Conservation (phyloP, 2,329 filamentous ascomycete species). For the Chalaropsis ovoidea region DNA sequence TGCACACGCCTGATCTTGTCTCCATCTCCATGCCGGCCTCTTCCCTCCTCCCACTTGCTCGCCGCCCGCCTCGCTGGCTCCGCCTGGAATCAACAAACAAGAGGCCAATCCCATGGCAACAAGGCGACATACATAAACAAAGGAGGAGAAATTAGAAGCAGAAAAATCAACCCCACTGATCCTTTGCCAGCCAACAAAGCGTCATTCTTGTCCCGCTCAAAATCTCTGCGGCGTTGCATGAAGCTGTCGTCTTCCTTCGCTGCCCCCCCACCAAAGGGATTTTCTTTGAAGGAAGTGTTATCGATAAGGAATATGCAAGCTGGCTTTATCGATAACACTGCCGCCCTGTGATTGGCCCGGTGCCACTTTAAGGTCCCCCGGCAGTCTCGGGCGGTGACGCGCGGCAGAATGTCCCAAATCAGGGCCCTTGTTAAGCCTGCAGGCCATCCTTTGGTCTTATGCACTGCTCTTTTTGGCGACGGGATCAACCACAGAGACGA, state of each 20-base stretch:
- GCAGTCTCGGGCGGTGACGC: conserved; percentile 12
- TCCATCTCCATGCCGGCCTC: background rate
- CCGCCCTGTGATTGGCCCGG: background rate
- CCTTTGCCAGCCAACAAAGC: background rate
- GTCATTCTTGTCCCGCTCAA: background rate
- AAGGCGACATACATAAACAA: background rate
- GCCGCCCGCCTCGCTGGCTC: background rate
- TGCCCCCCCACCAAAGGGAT: background rate
- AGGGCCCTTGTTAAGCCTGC: background rate
- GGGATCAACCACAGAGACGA: background rate
- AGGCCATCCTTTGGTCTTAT: background rate
- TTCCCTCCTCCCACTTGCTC: background rate
- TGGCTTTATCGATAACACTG: background rate
- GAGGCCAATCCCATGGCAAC: conserved; percentile 3
- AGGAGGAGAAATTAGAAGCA: background rate
- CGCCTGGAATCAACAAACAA: background rate
- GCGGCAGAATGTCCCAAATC: conserved; percentile 15
- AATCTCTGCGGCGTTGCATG: background rate
- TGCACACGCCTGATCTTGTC: conserved; percentile 3
- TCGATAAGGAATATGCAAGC: background rate
- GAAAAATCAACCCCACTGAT: background rate
- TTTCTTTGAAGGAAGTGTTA: background rate
- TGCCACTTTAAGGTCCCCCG: conserved; percentile 1
- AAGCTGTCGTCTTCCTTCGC: background rate
- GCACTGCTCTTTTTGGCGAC: background rate